Conservation (phyloP, 2,329 filamentous ascomycete genomes). For the Ampelomyces quisqualis region DNA sequence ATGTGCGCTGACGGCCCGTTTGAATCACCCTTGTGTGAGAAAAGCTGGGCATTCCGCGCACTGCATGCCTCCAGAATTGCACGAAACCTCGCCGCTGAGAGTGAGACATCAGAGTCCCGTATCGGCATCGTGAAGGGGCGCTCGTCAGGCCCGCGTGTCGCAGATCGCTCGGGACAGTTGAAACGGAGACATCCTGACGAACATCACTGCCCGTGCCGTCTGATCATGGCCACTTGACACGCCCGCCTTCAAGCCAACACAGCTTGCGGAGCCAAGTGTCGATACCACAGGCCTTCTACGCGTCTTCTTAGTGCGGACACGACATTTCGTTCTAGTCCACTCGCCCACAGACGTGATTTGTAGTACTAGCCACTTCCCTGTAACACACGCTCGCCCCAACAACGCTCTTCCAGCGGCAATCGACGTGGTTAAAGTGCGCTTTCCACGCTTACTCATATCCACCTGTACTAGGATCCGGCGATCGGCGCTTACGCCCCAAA, state of each 20-base stretch:
- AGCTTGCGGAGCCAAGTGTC: slow-evolving; percentile 1
- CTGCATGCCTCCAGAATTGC: slow-evolving; percentile 10
- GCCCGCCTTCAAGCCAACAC: slow-evolving; percentile 16
- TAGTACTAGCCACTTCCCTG: slow-evolving; percentile 27
- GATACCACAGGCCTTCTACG: not conserved
- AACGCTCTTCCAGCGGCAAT: not conserved
- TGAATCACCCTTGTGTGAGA: slow-evolving; percentile 2
- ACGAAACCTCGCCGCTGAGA: slow-evolving; percentile 12
- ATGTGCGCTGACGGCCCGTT: slow-evolving; percentile 9
- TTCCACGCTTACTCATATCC: not conserved
- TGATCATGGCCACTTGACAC: slow-evolving; percentile 28
- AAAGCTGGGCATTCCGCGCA: slow-evolving; percentile 3
- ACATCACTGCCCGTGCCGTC: slow-evolving; percentile 32
- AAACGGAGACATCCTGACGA: slow-evolving; percentile 31
- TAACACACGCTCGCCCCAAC: slow-evolving; percentile 5
- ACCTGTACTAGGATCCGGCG: not conserved
- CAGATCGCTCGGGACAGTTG: slow-evolving; percentile 37
- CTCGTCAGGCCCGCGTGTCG: slow-evolving; percentile 30
- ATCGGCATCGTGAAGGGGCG: slow-evolving; percentile 29
- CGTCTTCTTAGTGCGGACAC: slow-evolving; percentile 1
- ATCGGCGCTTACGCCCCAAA: not conserved
- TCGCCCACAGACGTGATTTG: slow-evolving; percentile 37
- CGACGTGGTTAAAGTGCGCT: slow-evolving; percentile 1
- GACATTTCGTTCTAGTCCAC: slow-evolving; percentile 20
- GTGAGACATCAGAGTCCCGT: slow-evolving; percentile 12